These are phyloP conservation scores for Globisporangium ultimum DNA, from an alignment of 352 stramenopile genomes.

Conservation along the genomic window DNA sequence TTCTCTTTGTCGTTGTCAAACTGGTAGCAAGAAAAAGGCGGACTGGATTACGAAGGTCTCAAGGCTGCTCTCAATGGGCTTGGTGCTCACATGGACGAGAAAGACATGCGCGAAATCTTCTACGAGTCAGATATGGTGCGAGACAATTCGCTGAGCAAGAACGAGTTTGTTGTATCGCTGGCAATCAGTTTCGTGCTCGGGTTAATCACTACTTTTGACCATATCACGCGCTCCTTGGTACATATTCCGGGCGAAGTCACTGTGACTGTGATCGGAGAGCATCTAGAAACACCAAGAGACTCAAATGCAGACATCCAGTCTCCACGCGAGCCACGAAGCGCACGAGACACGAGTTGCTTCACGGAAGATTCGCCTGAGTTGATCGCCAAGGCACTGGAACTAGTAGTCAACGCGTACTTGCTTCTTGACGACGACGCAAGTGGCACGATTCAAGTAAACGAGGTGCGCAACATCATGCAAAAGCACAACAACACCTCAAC, in stretches of 20 bases:
- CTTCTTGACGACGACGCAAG: conserved; percentile 84
- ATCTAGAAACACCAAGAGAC: background rate
- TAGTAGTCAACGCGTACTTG: conserved; percentile 83
- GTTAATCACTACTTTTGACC: conserved; percentile 73
- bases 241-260: conserved; percentile 37
- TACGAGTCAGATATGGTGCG: conserved; percentile 89
- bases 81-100: conserved; percentile 63
- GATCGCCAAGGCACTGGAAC: conserved; percentile 71
- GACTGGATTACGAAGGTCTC: conserved; percentile 65
- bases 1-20: background rate
- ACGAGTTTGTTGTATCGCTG: conserved; percentile 85
- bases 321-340: conserved; percentile 10
- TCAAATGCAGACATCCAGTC: background rate
- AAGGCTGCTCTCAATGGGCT: conserved; percentile 53
- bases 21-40: conserved; percentile 40
- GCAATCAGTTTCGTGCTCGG: conserved; percentile 81
- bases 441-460: conserved; percentile 75
- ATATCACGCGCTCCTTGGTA: conserved; percentile 25
- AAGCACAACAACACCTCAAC: conserved; percentile 40
- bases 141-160: conserved; percentile 81
- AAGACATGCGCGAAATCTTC: conserved; percentile 76
- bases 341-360: conserved; percentile 17
- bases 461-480: conserved; percentile 66
- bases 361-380: conserved; percentile 35
- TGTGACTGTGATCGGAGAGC: background rate